A percentile compares a stretch with the other conserved stretches of the same genome.
Evolutionary conservation across 371 early-diverging fungal species (phyloP).

Genomic region (Mucor racemosus): DNA sequence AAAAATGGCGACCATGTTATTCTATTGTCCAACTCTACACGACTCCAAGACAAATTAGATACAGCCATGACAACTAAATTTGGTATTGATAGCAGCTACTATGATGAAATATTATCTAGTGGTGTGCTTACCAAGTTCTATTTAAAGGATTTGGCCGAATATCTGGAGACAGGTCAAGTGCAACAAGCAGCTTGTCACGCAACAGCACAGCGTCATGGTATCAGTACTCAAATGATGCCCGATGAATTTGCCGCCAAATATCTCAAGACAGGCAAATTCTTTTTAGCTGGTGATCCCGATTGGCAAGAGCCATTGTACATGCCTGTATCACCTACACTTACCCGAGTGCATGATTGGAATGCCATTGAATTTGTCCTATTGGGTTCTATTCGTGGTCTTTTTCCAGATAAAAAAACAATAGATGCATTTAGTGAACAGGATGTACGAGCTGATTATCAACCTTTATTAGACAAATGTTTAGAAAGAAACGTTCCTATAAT

Average conservation of each 20-base stretch:
- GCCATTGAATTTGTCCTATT: constrained; percentile 47
- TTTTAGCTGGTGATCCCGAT: constrained; percentile 37
- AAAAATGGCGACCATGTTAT: constrained; percentile 27
- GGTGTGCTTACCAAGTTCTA: constrained; percentile 44
- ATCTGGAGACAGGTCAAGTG: constrained; percentile 2
- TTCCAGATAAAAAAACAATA: constrained; percentile 20
- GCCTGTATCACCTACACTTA: constrained; percentile 27
- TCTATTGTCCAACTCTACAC: constrained; percentile 50
- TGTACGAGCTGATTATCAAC: constrained; percentile 36
- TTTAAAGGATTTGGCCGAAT: constrained; percentile 27
- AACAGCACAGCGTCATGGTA: constrained; percentile 16
- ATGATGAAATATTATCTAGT: constrained; percentile 46
- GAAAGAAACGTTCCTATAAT: constrained; percentile 35
- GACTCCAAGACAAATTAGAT: constrained; percentile 37
- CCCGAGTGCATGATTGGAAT: constrained; percentile 29
- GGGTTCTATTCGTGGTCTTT: constrained; percentile 31
- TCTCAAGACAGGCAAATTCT: constrained; percentile 41
- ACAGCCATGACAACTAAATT: constrained; percentile 34
- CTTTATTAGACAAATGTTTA: constrained; percentile 33
- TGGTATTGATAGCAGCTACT: constrained; percentile 26
- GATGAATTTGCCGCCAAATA: constrained; percentile 27
- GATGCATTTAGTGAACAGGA: constrained; percentile 30
- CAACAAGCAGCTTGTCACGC: constrained; percentile 25
- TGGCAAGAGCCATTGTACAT: constrained; percentile 47
- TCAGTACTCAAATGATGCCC: constrained; percentile 25